These are phyloP conservation scores for Vitis hybrid DNA, from an alignment of 177 flowering plant species.

Conservation along the genomic window DNA sequence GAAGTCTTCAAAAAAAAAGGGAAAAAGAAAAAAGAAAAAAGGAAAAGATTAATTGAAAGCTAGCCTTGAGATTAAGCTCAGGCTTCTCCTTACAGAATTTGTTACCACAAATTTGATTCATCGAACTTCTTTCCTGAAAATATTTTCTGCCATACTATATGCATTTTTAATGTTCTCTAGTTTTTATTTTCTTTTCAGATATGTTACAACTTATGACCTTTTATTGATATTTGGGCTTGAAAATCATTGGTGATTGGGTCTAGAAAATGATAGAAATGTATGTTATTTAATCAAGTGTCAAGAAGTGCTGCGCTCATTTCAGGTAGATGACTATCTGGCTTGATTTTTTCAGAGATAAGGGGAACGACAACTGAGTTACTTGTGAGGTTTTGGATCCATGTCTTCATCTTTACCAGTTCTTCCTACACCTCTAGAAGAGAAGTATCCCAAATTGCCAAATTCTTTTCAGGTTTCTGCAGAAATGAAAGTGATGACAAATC, in stretches of 20 bases:
- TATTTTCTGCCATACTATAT: background rate
- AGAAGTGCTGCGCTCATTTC: too few species aligned
- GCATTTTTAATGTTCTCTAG: background rate
- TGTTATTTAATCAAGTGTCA: too few species aligned
- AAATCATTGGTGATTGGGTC: background rate
- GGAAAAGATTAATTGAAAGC: too few species aligned
- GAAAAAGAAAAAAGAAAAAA: too few species aligned
- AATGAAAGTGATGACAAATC: slow-evolving; percentile 23
- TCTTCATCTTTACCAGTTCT: slow-evolving; percentile 39
- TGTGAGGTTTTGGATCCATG: slow-evolving; percentile 26
- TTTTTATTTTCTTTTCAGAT: background rate
- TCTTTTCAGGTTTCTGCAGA: slow-evolving; percentile 25
- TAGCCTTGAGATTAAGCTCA: too few species aligned
- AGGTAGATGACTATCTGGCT: background rate
- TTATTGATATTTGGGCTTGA: background rate
- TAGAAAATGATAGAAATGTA: background rate
- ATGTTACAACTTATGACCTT: background rate
- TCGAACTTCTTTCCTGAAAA: background rate
- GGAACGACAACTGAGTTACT: slow-evolving; percentile 15
- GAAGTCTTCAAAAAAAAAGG: too few species aligned
- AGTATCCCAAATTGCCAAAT: slow-evolving; percentile 30
- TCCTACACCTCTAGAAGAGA: slow-evolving; percentile 24
- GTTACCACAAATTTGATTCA: background rate
- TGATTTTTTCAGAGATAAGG: slow-evolving; percentile 22
- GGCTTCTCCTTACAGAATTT: too few species aligned